Conservation (phyloP, 2,329 filamentous ascomycete genomes). For the Lachnellula willkommii region DNA sequence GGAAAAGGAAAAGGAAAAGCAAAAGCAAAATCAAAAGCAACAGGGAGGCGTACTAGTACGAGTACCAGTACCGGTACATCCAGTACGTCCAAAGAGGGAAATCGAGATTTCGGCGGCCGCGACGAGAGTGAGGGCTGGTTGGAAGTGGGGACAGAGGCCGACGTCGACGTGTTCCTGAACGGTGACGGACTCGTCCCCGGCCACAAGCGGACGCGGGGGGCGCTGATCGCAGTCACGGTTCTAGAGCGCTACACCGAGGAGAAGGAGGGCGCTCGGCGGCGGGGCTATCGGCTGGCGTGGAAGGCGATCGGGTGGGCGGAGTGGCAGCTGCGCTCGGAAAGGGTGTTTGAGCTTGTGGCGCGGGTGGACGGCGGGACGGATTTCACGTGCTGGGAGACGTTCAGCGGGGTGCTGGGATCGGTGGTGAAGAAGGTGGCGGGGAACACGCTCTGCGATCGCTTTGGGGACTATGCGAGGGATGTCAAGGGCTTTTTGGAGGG, state of each 20-base stretch:
- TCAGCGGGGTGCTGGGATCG: conserved; percentile 36
- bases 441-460: conserved; percentile 31
- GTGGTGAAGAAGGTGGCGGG: conserved; percentile 34
- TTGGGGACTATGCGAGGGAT: conserved; percentile 37
- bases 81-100: background rate
- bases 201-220: conserved; percentile 10
- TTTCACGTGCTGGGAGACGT: conserved; percentile 44
- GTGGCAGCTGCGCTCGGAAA: conserved; percentile 36
- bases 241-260: conserved; percentile 6
- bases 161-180: conserved; percentile 21
- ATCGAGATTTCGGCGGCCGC: background rate
- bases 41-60: background rate
- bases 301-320: conserved; percentile 28
- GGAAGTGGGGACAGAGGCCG: conserved; percentile 8
- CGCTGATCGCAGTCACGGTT: conserved; percentile 13
- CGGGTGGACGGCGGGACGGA: conserved; percentile 33
- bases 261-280: conserved; percentile 20
- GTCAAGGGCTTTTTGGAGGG: conserved; percentile 32
- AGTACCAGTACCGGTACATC: no score
- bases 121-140: conserved; percentile 15
- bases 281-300: conserved; percentile 39
- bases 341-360: conserved; percentile 42
- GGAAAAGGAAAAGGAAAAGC: no score
- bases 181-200: conserved; percentile 17
- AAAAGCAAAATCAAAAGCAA: conserved; percentile 36